A percentile compares a stretch with the other conserved stretches of the same genome.
These are phyloP conservation scores for Capsella rubella DNA, from an alignment of 441 rosid genomes.

Conservation along the genomic window DNA sequence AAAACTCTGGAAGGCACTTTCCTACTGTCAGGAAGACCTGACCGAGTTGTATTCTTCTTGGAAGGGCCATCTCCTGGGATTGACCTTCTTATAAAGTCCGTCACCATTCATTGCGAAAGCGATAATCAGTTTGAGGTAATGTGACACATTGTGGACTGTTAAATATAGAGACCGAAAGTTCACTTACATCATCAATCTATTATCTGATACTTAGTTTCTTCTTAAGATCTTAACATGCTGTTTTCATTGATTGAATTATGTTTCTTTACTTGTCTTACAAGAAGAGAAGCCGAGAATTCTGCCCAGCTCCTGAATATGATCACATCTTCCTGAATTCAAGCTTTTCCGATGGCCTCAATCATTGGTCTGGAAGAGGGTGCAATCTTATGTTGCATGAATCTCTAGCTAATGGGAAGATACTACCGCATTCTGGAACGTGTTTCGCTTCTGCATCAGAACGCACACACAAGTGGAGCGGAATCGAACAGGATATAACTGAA, in stretches of 20 bases:
- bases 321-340: conserved; percentile 70
- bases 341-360: conserved; percentile 79
- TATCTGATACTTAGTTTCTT: conserved; percentile 2
- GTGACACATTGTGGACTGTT: conserved; percentile 5
- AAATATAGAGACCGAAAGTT: conserved; percentile 1
- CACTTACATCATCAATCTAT: conserved; percentile 3
- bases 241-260: conserved; percentile 8
- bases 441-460: conserved; percentile 89
- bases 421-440: conserved; percentile 73
- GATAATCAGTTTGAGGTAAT: conserved; percentile 51
- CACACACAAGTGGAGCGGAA: conserved; percentile 91
- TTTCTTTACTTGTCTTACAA: conserved; percentile 22
- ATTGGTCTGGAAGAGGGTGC: conserved; percentile 99
- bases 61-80: conserved; percentile 93
- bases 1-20: conserved; percentile 66
- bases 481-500: conserved; percentile 87
- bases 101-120: conserved; percentile 52
- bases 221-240: conserved; percentile 24
- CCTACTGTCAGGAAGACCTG: conserved; percentile 34
- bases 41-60: conserved; percentile 66
- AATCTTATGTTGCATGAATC: conserved; percentile 67
- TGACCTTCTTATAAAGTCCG: conserved; percentile 75
- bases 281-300: conserved; percentile 49
- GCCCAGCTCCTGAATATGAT: conserved; percentile 51
- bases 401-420: conserved; percentile 75